Conservation (phyloP, 1,284 basidiomycete species). For the Trichosporon asahii region DNA sequence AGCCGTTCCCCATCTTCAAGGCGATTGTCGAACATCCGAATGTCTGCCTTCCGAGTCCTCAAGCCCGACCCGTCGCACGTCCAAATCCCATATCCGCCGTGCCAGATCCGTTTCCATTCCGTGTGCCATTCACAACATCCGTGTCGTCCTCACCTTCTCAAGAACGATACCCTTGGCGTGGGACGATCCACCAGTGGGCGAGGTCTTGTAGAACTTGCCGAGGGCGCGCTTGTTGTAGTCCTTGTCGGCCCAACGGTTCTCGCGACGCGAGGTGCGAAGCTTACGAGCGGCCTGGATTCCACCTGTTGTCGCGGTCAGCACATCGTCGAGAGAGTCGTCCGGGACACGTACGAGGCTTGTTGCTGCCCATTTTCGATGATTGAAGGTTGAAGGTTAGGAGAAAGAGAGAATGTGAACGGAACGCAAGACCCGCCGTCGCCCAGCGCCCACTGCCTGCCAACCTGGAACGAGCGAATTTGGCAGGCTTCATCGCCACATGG, state of each 20-base stretch:
- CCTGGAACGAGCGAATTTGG: background rate
- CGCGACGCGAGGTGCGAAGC: conserved; percentile 88
- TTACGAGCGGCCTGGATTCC: conserved; percentile 99
- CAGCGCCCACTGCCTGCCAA: background rate
- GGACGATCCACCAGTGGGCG: conserved; percentile 97
- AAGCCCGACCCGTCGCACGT: background rate
- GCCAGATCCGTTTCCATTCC: background rate
- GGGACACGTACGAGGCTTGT: conserved; percentile 2
- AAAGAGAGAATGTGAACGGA: background rate
- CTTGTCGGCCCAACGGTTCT: conserved; percentile 99
- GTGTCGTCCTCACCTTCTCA: conserved; percentile 67
- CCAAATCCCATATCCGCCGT: background rate
- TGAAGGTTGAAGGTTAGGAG: conserved; percentile 3
- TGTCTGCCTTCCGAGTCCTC: background rate
- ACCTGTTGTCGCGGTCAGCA: conserved; percentile 57
- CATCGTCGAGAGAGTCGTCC: background rate
- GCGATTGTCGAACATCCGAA: background rate
- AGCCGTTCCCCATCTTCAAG: background rate
- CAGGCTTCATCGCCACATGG: too few species aligned
- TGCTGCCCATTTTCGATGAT: conserved; percentile 5
- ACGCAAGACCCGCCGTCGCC: background rate
- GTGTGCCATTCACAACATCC: background rate
- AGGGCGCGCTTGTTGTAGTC: conserved; percentile 99
- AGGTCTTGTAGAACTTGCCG: conserved; percentile 99
- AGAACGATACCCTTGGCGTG: conserved; percentile 99